These are phyloP conservation scores for Piper betle DNA, from an alignment of 164 flowering plant genomes.

Conservation along the genomic window DNA sequence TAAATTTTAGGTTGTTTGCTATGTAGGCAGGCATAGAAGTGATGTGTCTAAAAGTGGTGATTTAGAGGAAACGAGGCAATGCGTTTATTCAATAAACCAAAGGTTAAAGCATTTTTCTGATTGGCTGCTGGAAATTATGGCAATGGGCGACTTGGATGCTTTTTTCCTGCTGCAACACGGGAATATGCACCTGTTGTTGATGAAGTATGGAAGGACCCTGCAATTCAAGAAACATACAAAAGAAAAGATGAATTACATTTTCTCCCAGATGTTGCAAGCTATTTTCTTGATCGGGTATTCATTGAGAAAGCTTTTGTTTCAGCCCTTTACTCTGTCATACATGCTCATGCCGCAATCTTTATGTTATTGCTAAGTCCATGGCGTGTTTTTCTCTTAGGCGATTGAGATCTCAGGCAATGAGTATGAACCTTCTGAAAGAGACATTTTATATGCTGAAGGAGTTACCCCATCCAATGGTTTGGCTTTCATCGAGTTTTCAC, in stretches of 20 bases:
- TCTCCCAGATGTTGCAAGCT: slow-evolving; percentile 23
- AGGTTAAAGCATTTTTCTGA: slow-evolving; percentile 27
- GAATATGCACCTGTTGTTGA: slow-evolving; percentile 26
- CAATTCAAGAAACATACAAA: slow-evolving; percentile 28
- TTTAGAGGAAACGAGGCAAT: slow-evolving; percentile 12
- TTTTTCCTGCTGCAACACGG: slow-evolving; percentile 32
- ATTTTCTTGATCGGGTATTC: slow-evolving; percentile 22
- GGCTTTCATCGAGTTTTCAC: slow-evolving; percentile 23
- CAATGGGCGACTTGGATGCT: slow-evolving; percentile 23
- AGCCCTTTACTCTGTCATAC: neutral
- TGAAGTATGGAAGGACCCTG: slow-evolving; percentile 27
- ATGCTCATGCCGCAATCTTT: neutral
- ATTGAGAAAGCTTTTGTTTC: neutral
- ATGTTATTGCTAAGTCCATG: neutral
- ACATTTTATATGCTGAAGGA: slow-evolving; percentile 35
- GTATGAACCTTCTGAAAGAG: slow-evolving; percentile 33
- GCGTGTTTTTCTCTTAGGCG: slow-evolving; percentile 13
- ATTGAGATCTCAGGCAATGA: slow-evolving; percentile 34
- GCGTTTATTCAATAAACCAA: slow-evolving; percentile 21
- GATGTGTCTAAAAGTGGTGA: slow-evolving; percentile 15
- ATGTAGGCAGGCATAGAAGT: slow-evolving; percentile 4
- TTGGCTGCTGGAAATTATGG: slow-evolving; percentile 24
- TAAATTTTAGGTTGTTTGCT: slow-evolving; percentile 1
- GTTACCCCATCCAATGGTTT: slow-evolving; percentile 29
- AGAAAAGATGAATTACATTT: slow-evolving; percentile 18